Base-by-base conservation (phyloP, 768 basidiomycete genomes). In the Myochromella boudieri region DNA sequence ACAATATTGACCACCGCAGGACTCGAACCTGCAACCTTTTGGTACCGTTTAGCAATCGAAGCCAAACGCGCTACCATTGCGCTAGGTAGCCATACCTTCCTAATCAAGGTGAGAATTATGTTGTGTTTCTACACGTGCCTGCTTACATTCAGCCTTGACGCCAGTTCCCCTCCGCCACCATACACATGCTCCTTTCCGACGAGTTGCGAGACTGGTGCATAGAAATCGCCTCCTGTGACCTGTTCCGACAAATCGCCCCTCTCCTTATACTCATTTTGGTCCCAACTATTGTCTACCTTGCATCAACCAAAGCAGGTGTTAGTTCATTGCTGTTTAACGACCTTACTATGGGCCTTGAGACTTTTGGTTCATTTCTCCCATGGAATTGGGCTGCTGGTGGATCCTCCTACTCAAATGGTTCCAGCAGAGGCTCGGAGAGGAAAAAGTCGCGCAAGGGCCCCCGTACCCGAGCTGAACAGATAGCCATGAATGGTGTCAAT, bases 21-120 rank as follows among this genome's bases (percentile, higher is more conserved):
- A 54, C 52, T 90, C 86, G 87, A 90, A 90, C 88, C 87, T 90
- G 87, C 88, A 90, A 84, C 87, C 88, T 89, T 85, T 87, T 88
- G 87, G 87, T 90, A 57, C 71, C 81, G 69, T 70, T 68, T 58
- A 75, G 81, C 81, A 59, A 79, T 87, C 85, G 87, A 89, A 89
- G 86, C 86, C 86, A 88, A 87, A 89, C 85, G 87, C 87, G 87
- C 87, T 89, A 87, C 87, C 87, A 88, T 89, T 88, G 87, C 85
- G 87, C 87, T 72, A 89, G 85, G 85, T 81, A 84, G 80, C 81
- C 83, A 67, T 73, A 17, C 20, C n/a, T 37, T 20, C 32, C 6
- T 21, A 28, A 18, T 17, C n/a, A n/a, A n/a, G n/a, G 11, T 24
- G 8, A 7, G 6, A 21, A 14, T 5, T 33, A 8, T 7, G n/a